A percentile compares a stretch with the other conserved stretches of the same genome.
Evolutionary conservation across 2,329 filamentous ascomycete genomes (phyloP).

Genomic region (Cadophora sp.): DNA sequence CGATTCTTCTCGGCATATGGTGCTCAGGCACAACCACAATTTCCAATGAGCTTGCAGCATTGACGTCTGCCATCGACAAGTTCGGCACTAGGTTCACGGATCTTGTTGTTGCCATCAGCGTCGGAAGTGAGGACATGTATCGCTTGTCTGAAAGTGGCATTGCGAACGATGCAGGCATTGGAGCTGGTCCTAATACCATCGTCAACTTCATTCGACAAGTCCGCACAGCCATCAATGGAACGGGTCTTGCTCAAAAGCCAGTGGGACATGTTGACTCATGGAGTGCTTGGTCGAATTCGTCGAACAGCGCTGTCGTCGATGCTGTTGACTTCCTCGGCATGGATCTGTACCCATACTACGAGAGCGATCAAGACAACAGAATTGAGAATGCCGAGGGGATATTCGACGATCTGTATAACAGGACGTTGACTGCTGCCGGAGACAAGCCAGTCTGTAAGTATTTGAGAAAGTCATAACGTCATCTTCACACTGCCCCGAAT

Average conservation of each 20-base stretch:
- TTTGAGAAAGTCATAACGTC: too few species aligned
- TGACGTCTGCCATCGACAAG: conserved; percentile 69
- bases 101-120: conserved; percentile 78
- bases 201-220: conserved; percentile 58
- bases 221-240: conserved; percentile 18
- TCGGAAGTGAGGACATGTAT: conserved; percentile 86
- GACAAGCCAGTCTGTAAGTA: conserved; percentile 18
- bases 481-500: too few species aligned
- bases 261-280: conserved; percentile 64
- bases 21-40: conserved; percentile 57
- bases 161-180: neutral
- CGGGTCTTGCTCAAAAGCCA: neutral
- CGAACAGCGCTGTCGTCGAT: conserved; percentile 72
- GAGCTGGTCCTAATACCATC: conserved; percentile 58
- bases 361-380: conserved; percentile 32
- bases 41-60: conserved; percentile 74
- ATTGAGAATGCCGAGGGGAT: conserved; percentile 7
- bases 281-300: conserved; percentile 75
- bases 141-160: conserved; percentile 65
- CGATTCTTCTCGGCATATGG: conserved; percentile 84
- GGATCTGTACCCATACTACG: conserved; percentile 81
- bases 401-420: conserved; percentile 14
- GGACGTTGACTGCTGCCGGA: conserved; percentile 10
- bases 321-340: conserved; percentile 79
- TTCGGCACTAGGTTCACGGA: conserved; percentile 70